Evolutionary conservation across 345 rosid genomes (phyloP), one percentile per base, ranked within the genome.

Genomic region (Pelargonium nanum): DNA sequence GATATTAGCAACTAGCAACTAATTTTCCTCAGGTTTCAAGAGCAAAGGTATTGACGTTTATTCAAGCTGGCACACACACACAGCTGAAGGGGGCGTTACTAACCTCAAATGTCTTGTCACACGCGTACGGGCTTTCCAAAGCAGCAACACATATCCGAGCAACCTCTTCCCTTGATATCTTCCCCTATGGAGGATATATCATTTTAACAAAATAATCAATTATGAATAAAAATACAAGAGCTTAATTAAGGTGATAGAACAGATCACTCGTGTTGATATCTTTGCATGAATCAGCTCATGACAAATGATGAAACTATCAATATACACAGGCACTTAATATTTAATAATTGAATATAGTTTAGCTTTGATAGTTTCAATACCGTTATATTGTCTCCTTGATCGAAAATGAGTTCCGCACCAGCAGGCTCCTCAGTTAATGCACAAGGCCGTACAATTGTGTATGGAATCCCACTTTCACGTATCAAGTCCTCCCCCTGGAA

Each of bases 341-440:
- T 7, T 28, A 52, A 60, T 40, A 57, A n/a, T 17, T 24, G 24
- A 28, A 28, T 2, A 28, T 28, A 7, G 7, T 28, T 28, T 28
- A 28, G 32, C 7, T 28, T 28, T 28, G 7, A 28, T 7, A 3
- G 32, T 48, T 26, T n/a, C 56, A 48, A 30, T 80, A 92, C 98
- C 70, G 78, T 87, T 55, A 89, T 83, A 70, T 87, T 82, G 81
- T 89, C 98, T 73, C 96, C 97, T 80, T 89, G 96, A 59, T 89
- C 93, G 26, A 92, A 89, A 40, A 92, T 81, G 68, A 92, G 93
- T 70, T 87, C 91, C 20, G 94, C 97, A 63, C 95, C 98, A 9
- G 97, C 95, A 67, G 98, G 98, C 74, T 89, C 98, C 77, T 89
- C 95, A 17, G 98, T 89, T 65, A 92, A 70, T 32, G 95, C 96